phyloP scores from a whole-genome alignment of 768 basidiomycete genomes.

The Tricholoma hemisulphureum region DNA sequence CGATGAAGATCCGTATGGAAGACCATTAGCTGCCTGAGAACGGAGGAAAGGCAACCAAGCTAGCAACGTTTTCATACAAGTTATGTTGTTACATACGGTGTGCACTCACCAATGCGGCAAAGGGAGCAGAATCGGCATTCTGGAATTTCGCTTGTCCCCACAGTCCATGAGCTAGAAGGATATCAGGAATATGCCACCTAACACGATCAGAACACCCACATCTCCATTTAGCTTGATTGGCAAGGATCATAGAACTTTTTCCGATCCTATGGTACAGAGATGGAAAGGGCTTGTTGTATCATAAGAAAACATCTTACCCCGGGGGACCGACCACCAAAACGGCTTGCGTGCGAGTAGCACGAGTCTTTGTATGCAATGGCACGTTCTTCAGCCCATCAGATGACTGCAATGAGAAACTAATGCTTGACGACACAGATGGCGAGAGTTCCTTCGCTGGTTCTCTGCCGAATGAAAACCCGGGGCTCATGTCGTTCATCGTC shows the following conservation, averaged over 20 bases:
- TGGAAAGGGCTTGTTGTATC: background rate
- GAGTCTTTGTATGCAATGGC: constrained; percentile 42
- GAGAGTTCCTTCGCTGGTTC: constrained; percentile 18
- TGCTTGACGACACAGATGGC: constrained; percentile 26
- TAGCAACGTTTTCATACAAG: constrained; percentile 21
- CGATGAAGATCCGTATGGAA: constrained; percentile 68
- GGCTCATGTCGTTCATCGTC: background rate
- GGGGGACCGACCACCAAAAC: constrained; percentile 64
- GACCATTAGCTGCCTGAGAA: constrained; percentile 71
- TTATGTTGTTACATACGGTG: background rate
- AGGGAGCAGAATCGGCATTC: constrained; percentile 62
- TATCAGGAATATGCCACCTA: background rate
- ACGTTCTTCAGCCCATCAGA: constrained; percentile 45
- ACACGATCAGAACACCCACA: constrained; percentile 33
- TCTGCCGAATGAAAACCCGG: constrained; percentile 1
- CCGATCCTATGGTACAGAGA: constrained; percentile 44
- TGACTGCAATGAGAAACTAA: constrained; percentile 35
- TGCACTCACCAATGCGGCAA: constrained; percentile 48
- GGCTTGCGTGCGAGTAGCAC: constrained; percentile 51
- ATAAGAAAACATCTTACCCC: constrained; percentile 40
- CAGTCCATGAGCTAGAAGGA: constrained; percentile 53
- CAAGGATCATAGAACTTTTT: constrained; percentile 71
- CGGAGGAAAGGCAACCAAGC: constrained; percentile 68
- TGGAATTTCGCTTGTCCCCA: constrained; percentile 81
- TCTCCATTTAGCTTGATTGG: constrained; percentile 72